A percentile compares a stretch with the other conserved stretches of the same genome.
Conservation (phyloP, 2,329 filamentous ascomycete genomes). For the Fusarium sp. region DNA sequence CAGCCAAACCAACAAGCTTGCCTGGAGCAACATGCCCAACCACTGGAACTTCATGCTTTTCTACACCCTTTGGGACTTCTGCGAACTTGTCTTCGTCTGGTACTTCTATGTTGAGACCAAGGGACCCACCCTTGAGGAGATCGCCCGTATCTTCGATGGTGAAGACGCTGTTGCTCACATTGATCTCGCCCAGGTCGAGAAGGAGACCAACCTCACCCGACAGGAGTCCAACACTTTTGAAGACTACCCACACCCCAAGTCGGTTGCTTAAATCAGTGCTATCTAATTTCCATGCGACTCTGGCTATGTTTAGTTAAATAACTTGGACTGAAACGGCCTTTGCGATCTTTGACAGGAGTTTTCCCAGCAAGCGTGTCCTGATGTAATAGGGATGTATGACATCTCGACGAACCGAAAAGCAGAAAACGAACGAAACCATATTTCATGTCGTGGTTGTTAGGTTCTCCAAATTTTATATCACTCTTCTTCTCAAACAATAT, state of each 20-base stretch:
- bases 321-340: background rate
- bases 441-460: background rate
- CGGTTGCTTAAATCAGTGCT: slow-evolving; percentile 16
- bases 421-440: background rate
- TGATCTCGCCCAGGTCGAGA: slow-evolving; percentile 67
- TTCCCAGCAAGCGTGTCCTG: slow-evolving; percentile 31
- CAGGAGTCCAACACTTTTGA: slow-evolving; percentile 42
- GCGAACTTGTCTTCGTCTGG: slow-evolving; percentile 72
- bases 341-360: slow-evolving; percentile 4
- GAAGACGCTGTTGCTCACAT: slow-evolving; percentile 68
- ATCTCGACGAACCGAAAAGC: slow-evolving; percentile 6
- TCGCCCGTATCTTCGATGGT: slow-evolving; percentile 76
- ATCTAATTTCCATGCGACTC: background rate
- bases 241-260: slow-evolving; percentile 29
- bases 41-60: slow-evolving; percentile 76
- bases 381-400: slow-evolving; percentile 16
- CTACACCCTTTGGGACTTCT: slow-evolving; percentile 72
- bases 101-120: slow-evolving; percentile 78
- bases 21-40: slow-evolving; percentile 68
- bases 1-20: slow-evolving; percentile 73
- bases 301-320: background rate
- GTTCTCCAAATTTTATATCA: slow-evolving; percentile 6
- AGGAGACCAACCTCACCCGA: slow-evolving; percentile 56
- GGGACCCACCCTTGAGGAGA: slow-evolving; percentile 73
- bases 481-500: background rate